Percentiles rank a stretch among this genome's conserved stretches.
These are phyloP conservation scores for Wickerhamomyces chaumierensis DNA, from an alignment of 805 yeast species.

Conservation along the genomic window DNA sequence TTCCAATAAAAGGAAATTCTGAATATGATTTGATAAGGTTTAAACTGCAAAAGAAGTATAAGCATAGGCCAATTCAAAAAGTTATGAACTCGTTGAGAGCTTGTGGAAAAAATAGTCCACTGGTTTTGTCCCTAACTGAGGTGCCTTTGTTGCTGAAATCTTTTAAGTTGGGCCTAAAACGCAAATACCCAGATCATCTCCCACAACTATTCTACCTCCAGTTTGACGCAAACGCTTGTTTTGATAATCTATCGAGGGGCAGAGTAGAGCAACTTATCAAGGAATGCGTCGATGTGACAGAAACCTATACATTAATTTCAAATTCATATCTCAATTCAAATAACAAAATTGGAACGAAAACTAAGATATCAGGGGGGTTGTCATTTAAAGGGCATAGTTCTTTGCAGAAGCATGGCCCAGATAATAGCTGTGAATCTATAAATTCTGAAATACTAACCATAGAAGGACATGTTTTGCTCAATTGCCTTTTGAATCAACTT, in stretches of 20 bases:
- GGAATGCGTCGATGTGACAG: constrained; percentile 18
- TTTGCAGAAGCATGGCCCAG: not conserved
- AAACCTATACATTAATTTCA: not conserved
- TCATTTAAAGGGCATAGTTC: no score
- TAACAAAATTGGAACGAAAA: no score
- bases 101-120: constrained; percentile 13
- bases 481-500: constrained; percentile 28
- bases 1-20: constrained; percentile 31
- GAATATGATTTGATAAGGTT: not conserved
- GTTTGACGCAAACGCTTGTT: constrained; percentile 70
- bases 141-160: constrained; percentile 26
- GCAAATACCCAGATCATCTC: constrained; percentile 21
- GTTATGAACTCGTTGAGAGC: not conserved
- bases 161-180: constrained; percentile 23
- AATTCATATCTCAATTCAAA: not conserved
- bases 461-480: not conserved
- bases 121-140: constrained; percentile 32
- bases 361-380: not conserved
- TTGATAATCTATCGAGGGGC: constrained; percentile 53
- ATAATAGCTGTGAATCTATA: no score
- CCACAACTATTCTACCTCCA: constrained; percentile 40
- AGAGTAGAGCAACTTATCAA: constrained; percentile 26
- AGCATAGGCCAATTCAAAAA: not conserved
- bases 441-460: not conserved
- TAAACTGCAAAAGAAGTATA: not conserved